Percentiles rank a stretch among this genome's conserved stretches.
Conservation (phyloP, 805 yeast species). For the Schwanniomyces vanrijiae region DNA sequence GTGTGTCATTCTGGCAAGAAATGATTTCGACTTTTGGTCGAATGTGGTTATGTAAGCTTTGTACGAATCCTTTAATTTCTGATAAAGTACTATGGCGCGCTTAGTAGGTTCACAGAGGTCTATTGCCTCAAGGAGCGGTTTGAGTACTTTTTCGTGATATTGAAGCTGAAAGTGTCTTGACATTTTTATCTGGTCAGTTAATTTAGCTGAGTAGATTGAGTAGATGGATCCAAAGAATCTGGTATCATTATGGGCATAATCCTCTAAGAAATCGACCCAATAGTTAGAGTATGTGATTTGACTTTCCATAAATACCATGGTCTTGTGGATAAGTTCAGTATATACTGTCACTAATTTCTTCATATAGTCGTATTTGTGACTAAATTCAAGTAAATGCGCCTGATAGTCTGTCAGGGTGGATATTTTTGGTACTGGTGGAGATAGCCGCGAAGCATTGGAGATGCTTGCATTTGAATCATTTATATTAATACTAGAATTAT, state of each 20-base stretch:
- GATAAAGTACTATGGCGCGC: constrained; percentile 2
- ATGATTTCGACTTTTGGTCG: constrained; percentile 2
- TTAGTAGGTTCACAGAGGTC: constrained; percentile 7
- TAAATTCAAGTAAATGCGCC: constrained; percentile 1
- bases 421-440: not conserved
- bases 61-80: constrained; percentile 6
- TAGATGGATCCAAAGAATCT: constrained; percentile 8
- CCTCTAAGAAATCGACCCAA: constrained; percentile 9
- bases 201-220: constrained; percentile 8
- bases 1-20: constrained; percentile 2
- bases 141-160: constrained; percentile 5
- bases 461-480: no score
- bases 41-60: constrained; percentile 3
- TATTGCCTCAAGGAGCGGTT: constrained; percentile 5
- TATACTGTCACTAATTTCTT: not conserved
- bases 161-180: constrained; percentile 3
- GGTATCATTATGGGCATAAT: not conserved
- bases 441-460: no score
- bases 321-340: not conserved
- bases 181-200: constrained; percentile 3
- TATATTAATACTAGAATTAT: no score
- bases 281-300: constrained; percentile 5
- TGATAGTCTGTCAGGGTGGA: not conserved
- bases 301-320: constrained; percentile 3
- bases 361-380: constrained; percentile 3